Base-by-base conservation (phyloP, 192 early-diverging fungal species). In the Gonapodya sp. region DNA sequence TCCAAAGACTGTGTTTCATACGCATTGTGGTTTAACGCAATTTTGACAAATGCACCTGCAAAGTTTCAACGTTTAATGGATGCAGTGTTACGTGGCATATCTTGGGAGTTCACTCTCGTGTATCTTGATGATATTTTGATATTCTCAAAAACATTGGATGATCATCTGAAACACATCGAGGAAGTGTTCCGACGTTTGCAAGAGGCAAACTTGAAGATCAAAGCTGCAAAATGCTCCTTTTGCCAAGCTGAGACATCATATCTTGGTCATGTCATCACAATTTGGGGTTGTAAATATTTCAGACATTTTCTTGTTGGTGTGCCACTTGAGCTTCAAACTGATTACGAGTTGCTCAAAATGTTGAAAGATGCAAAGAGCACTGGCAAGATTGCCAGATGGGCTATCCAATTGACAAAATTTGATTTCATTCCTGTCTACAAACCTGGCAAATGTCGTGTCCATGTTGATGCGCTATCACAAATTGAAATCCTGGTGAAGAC, bases 51-150 rank as follows among this genome's bases (percentile, higher is more conserved):
- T 46, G 83, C 86, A 0, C 87, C 85, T 0, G 87, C 84, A 0
- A 80, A 83, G 0, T 89, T 89, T 24, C 83, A 89, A 80, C 73
- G 79, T 0, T 73, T 88, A 14, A 84, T 88, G 81, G 86, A 89
- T 34, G 77, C 81, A 18, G 79, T 88, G 0, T 33, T 89, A 8
- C 30, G 34, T 0, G 83, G 83, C 0, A 73, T 79, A 2, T 31
- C 83, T 0, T 81, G 84, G 1, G 34, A 79, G 0, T 80, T 1
- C 75, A 31, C 79, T 0, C 72, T 86, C 0, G 83, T 82, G 0
- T 88, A 88, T 34, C 46, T 88, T 1, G 87, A 91, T 79, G 85
- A 89, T 79, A 84, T 91, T n/a, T 79, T 87, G 0, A 83, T 91
- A 0, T 91, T 81, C 78, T 88, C 86, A 0, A 24, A 32, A n/a